phyloP scores from a whole-genome alignment of 352 stramenopile genomes.

The Blastocystis sp. region DNA sequence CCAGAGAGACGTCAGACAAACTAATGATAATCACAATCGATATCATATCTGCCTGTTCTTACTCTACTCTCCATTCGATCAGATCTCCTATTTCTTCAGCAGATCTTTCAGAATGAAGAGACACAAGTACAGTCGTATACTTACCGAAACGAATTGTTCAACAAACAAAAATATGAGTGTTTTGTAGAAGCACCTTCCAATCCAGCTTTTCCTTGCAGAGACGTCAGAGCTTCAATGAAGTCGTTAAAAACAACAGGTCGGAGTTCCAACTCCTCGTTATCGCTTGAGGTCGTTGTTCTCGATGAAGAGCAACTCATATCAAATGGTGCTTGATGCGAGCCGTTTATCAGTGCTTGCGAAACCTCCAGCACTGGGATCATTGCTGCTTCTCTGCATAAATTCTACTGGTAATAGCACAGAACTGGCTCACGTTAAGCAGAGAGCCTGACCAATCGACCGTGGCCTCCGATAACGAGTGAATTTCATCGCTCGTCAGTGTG shows the following conservation, averaged over 20 bases:
- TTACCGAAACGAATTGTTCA: background rate
- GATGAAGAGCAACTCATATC: too few relatives aligned
- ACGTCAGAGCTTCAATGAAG: background rate
- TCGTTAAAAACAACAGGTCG: background rate
- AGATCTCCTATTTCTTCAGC: background rate
- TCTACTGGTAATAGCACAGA: background rate
- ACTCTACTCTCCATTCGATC: background rate
- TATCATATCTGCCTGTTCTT: background rate
- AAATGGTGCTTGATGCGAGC: too few relatives aligned
- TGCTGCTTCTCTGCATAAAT: slow-evolving; percentile 3
- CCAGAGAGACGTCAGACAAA: slow-evolving; percentile 34
- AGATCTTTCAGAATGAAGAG: too few relatives aligned
- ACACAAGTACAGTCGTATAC: background rate
- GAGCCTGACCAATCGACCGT: slow-evolving; percentile 30
- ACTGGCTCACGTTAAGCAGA: background rate
- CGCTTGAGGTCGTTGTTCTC: background rate
- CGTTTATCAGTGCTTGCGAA: background rate
- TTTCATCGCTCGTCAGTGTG: background rate
- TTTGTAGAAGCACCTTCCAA: background rate
- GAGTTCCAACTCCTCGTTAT: background rate
- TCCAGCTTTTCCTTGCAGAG: background rate
- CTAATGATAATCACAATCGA: slow-evolving; percentile 54
- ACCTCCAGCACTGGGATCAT: slow-evolving; percentile 39
- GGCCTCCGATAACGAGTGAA: background rate
- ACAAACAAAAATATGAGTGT: background rate